These are phyloP conservation scores for Trichoderma sp. DNA, from an alignment of 2,329 filamentous ascomycete genomes.

Conservation along the genomic window DNA sequence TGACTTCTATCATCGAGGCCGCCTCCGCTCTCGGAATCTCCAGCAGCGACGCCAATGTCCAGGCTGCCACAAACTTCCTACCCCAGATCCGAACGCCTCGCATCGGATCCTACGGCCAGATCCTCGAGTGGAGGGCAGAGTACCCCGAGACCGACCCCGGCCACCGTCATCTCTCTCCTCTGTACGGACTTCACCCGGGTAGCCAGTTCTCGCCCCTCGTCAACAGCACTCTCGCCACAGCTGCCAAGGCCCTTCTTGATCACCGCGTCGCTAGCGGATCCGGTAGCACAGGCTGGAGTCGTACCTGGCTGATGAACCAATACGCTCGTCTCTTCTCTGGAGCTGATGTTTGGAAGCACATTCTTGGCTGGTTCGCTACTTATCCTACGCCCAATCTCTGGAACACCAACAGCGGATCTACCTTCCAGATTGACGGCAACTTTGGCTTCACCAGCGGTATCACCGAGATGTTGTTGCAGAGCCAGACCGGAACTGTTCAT, in stretches of 20 bases:
- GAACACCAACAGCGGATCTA: conserved; percentile 36
- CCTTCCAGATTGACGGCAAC: conserved; percentile 54
- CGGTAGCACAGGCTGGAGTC: conserved; percentile 40
- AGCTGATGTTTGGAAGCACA: conserved; percentile 32
- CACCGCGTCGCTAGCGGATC: conserved; percentile 38
- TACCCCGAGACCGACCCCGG: conserved; percentile 43
- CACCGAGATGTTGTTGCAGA: conserved; percentile 47
- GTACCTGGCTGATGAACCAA: conserved; percentile 49
- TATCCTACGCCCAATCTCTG: conserved; percentile 37
- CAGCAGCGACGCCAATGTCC: conserved; percentile 7
- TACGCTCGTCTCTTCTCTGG: conserved; percentile 45
- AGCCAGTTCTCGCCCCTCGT: conserved; percentile 28
- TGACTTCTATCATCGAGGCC: conserved; percentile 17
- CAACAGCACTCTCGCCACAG: conserved; percentile 19
- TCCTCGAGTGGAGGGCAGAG: conserved; percentile 41
- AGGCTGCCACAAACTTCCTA: conserved; percentile 17
- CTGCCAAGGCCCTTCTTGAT: conserved; percentile 34
- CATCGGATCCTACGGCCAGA: conserved; percentile 33
- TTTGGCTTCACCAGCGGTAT: conserved; percentile 49
- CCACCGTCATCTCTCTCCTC: conserved; percentile 50
- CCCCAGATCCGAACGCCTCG: conserved; percentile 19
- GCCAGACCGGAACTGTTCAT: conserved; percentile 33
- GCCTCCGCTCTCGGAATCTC: conserved; percentile 9
- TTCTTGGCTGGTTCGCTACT: conserved; percentile 32
- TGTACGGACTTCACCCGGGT: conserved; percentile 48